Percentiles rank a stretch among this genome's conserved stretches.
Evolutionary conservation across 257 asterid genomes (phyloP).

Genomic region (Gentiana dahurica): DNA sequence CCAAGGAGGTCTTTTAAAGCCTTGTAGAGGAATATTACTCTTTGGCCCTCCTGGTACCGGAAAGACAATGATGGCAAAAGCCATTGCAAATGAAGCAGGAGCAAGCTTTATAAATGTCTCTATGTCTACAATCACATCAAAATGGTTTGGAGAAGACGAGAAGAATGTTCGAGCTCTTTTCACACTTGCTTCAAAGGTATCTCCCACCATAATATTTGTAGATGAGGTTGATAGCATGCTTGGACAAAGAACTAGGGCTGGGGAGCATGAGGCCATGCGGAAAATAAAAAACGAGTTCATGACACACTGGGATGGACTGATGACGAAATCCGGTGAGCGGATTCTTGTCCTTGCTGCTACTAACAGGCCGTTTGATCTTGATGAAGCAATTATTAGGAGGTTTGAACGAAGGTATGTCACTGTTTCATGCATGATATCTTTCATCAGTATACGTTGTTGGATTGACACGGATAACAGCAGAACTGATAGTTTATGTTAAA

Average conservation of each 20-base stretch:
- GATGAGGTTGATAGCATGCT: slow-evolving; percentile 96
- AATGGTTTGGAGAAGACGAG: slow-evolving; percentile 95
- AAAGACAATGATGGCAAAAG: slow-evolving; percentile 88
- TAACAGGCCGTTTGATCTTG: slow-evolving; percentile 86
- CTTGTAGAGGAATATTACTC: slow-evolving; percentile 76
- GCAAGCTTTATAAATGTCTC: slow-evolving; percentile 84
- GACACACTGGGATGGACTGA: slow-evolving; percentile 85
- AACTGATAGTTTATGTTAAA: not conserved
- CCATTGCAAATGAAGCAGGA: slow-evolving; percentile 84
- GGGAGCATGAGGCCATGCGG: slow-evolving; percentile 91
- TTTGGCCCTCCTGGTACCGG: slow-evolving; percentile 96
- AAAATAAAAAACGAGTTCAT: slow-evolving; percentile 87
- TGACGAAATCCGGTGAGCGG: slow-evolving; percentile 62
- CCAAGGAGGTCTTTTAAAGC: slow-evolving; percentile 78
- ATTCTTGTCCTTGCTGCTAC: slow-evolving; percentile 92
- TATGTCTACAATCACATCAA: slow-evolving; percentile 76
- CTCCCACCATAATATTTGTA: slow-evolving; percentile 85
- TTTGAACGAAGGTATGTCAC: slow-evolving; percentile 63
- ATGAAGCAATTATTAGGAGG: slow-evolving; percentile 86
- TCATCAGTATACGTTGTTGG: too few species aligned
- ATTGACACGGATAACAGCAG: too few species aligned
- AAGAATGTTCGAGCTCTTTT: slow-evolving; percentile 78
- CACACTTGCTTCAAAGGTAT: slow-evolving; percentile 76
- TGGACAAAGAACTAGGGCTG: slow-evolving; percentile 63
- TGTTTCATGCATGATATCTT: not conserved